phyloP scores from a whole-genome alignment of 495 filamentous ascomycete species.

The Penicillium steckii region DNA sequence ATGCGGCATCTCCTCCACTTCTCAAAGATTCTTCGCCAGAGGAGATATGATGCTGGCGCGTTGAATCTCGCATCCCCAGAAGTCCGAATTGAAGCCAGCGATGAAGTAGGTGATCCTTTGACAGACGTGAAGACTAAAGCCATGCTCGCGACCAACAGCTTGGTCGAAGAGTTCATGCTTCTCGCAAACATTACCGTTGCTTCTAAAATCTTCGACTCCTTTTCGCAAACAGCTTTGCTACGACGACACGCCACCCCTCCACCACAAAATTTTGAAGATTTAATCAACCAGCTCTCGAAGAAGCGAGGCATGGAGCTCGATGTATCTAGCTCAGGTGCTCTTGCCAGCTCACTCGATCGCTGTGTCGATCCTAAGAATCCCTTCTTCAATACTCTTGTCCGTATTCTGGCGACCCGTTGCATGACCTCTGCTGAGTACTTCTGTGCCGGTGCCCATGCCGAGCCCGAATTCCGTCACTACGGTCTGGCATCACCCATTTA shows the following conservation, averaged over 20 bases:
- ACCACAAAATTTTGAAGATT: constrained; percentile 92
- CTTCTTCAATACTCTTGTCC: constrained; percentile 97
- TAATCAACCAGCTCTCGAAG: constrained; percentile 82
- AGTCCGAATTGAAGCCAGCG: constrained; percentile 87
- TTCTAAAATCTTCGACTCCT: constrained; percentile 78
- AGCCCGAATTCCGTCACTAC: constrained; percentile 94
- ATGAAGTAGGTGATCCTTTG: constrained; percentile 93
- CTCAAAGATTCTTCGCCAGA: constrained; percentile 91
- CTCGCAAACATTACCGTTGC: constrained; percentile 96
- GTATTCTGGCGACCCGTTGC: constrained; percentile 95
- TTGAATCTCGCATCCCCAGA: constrained; percentile 93
- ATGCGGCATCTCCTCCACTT: constrained; percentile 86
- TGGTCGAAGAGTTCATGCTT: constrained; percentile 99
- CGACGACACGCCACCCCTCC: constrained; percentile 90
- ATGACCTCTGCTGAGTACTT: constrained; percentile 99
- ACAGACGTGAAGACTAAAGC: constrained; percentile 90
- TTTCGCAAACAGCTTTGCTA: constrained; percentile 92
- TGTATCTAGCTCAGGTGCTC: constrained; percentile 80
- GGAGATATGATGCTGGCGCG: constrained; percentile 93
- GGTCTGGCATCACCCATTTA: constrained; percentile 95
- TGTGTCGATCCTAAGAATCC: constrained; percentile 82
- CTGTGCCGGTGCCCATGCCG: constrained; percentile 85
- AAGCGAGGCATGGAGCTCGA: constrained; percentile 76
- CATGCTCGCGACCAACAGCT: constrained; percentile 90
- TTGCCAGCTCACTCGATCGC: constrained; percentile 84